Evolutionary conservation across 78 protist species (phyloP).

Genomic region (Dictyostelium citrinum): DNA sequence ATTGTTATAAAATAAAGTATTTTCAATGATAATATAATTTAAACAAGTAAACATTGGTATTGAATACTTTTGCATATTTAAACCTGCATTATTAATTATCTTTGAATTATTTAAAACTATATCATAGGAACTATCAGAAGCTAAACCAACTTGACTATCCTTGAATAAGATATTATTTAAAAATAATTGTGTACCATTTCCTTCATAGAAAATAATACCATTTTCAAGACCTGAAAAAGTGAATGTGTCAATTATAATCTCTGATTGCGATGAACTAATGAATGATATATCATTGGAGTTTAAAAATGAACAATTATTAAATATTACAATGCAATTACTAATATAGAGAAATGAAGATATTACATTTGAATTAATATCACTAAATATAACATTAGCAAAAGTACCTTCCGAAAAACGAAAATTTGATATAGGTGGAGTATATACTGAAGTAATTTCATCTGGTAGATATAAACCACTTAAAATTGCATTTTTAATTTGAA

Average conservation of each 20-base stretch:
- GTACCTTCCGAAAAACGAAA: background rate
- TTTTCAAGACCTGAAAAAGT: background rate
- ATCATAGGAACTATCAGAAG: background rate
- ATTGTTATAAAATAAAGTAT: background rate
- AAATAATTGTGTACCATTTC: background rate
- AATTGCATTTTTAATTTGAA: background rate
- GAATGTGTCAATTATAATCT: background rate
- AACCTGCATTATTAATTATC: background rate
- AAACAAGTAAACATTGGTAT: background rate
- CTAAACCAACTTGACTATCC: background rate
- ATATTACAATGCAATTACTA: background rate
- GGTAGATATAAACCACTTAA: background rate
- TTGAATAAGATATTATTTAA: background rate
- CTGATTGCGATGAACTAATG: background rate
- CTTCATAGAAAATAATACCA: background rate
- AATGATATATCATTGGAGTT: background rate
- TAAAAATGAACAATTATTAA: background rate
- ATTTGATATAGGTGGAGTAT: background rate
- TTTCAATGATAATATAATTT: background rate
- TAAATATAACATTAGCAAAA: background rate
- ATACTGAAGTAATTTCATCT: background rate
- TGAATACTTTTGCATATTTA: background rate
- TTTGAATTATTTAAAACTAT: background rate
- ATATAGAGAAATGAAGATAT: background rate
- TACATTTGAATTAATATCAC: background rate